A percentile compares a stretch with the other conserved stretches of the same genome.
Conservation (phyloP, 2,329 filamentous ascomycete species). For the Xylariales sp. region DNA sequence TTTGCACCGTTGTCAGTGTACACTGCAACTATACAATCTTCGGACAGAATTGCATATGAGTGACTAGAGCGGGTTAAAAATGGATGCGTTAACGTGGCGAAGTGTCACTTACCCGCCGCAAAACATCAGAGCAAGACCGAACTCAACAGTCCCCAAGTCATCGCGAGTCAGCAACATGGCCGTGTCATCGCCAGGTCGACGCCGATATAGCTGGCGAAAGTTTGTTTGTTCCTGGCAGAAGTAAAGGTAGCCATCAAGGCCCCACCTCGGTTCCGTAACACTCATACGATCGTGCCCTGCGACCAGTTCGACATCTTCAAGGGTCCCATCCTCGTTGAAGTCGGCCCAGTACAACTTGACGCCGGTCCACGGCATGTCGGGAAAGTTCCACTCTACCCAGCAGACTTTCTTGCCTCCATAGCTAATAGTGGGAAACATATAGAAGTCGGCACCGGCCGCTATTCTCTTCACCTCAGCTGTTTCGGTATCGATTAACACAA, state of each 20-base stretch:
- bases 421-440: conserved; percentile 45
- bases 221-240: conserved; percentile 41
- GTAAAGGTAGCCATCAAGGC: conserved; percentile 41
- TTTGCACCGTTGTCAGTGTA: conserved; percentile 28
- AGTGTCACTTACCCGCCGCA: conserved; percentile 10
- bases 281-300: conserved; percentile 38
- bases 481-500: conserved; percentile 34
- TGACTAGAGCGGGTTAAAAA: conserved; percentile 22
- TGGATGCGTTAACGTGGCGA: neutral
- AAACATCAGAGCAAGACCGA: conserved; percentile 25
- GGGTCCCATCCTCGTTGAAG: conserved; percentile 18
- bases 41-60: conserved; percentile 34
- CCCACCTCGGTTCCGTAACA: conserved; percentile 47
- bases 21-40: conserved; percentile 29
- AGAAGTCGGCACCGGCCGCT: conserved; percentile 45
- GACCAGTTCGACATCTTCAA: conserved; percentile 30
- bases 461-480: conserved; percentile 37
- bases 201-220: conserved; percentile 42
- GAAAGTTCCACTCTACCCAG: conserved; percentile 54
- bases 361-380: conserved; percentile 46
- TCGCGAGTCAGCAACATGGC: neutral
- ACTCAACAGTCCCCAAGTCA: conserved; percentile 17
- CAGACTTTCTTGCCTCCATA: conserved; percentile 38
- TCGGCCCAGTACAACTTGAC: conserved; percentile 39
- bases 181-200: conserved; percentile 24